These are phyloP conservation scores for Wallemia ichthyophaga DNA, from an alignment of 1,284 basidiomycete species.

Conservation along the genomic window DNA sequence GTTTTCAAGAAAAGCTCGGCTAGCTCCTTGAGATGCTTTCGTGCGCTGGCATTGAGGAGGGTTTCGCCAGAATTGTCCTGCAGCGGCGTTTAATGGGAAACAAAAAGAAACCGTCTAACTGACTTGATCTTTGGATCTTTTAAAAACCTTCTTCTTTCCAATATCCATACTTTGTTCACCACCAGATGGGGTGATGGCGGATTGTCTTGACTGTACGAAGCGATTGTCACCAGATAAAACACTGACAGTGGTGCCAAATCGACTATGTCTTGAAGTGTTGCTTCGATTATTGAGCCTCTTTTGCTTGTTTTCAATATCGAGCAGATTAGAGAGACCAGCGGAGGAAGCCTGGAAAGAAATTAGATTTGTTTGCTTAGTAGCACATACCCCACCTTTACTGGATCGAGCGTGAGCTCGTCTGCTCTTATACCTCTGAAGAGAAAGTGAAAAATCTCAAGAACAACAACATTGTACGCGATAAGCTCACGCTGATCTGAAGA, in stretches of 20 bases:
- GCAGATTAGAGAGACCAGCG: slow-evolving; percentile 31
- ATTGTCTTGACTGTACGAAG: slow-evolving; percentile 47
- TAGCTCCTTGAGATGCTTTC: slow-evolving; percentile 31
- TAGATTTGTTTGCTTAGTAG: slow-evolving; percentile 15
- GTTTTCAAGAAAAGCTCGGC: slow-evolving; percentile 33
- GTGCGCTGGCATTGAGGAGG: slow-evolving; percentile 18
- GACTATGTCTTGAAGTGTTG: slow-evolving; percentile 45
- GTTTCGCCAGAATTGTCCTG: background rate
- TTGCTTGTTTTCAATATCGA: slow-evolving; percentile 35
- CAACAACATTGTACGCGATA: slow-evolving; percentile 52
- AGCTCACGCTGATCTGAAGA: slow-evolving; percentile 42
- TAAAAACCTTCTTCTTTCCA: slow-evolving; percentile 33
- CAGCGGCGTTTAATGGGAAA: background rate
- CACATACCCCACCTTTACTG: slow-evolving; percentile 1
- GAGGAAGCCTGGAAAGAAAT: slow-evolving; percentile 23
- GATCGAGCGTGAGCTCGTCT: background rate
- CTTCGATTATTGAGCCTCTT: slow-evolving; percentile 21
- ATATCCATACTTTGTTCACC: slow-evolving; percentile 46
- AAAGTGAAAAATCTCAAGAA: slow-evolving; percentile 67
- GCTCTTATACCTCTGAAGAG: slow-evolving; percentile 36
- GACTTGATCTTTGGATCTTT: slow-evolving; percentile 24
- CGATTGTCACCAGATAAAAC: slow-evolving; percentile 18
- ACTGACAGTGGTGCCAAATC: slow-evolving; percentile 71
- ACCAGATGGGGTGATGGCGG: slow-evolving; percentile 40
- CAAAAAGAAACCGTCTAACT: background rate